Base-by-base conservation (phyloP, 805 yeast species). In the Metschnikowia lunata region DNA sequence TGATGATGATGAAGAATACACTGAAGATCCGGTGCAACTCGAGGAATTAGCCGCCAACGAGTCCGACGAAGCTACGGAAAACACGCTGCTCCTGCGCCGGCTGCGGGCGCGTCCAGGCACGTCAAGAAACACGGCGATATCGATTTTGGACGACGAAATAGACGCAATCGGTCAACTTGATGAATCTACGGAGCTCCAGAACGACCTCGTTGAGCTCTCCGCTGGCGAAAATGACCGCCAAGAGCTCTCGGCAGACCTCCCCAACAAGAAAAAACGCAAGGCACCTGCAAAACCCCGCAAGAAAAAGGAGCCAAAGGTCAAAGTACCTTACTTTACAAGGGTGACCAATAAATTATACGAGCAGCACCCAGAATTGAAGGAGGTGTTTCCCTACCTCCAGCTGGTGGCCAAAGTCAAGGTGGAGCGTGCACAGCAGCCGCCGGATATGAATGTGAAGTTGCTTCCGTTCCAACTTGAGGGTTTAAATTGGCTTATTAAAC, bases 401-500 rank as follows among this genome's bases (percentile, higher is more conserved):
- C 62, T 69, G 1, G 62, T 74, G 4, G 73, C 75, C 10, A 54
- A 57, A 12, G 76, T 80, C 35, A 63, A 62, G 28, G 80, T 82
- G 0, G 76, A 75, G 48, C 63, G 76, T 39, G 86, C 89, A 0
- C 67, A 64, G 10, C 97, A 89, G 57, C 98, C 99, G 0, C 74
- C 69, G 1, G 89, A 85, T 8, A 79, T 91, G 85, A 76, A 76
- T 1, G 75, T 88, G 37, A 74, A 73, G 27, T 64, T 93, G 32
- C 70, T 93, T 27, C 98, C 97, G 1, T 93, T 93, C 65, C 99
- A 93, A 65, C 69, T 80, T 12, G 99, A 93, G 68, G 99, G 99
- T 14, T 70, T 93, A 38, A 78, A 85, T 56, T 93, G 99, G 99
- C 74, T 93, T 48, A 54, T 78, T 11, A 74, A 79, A 39, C 98